Evolutionary conservation across 345 rosid species (phyloP).

Genomic region (Mangifera indica): DNA sequence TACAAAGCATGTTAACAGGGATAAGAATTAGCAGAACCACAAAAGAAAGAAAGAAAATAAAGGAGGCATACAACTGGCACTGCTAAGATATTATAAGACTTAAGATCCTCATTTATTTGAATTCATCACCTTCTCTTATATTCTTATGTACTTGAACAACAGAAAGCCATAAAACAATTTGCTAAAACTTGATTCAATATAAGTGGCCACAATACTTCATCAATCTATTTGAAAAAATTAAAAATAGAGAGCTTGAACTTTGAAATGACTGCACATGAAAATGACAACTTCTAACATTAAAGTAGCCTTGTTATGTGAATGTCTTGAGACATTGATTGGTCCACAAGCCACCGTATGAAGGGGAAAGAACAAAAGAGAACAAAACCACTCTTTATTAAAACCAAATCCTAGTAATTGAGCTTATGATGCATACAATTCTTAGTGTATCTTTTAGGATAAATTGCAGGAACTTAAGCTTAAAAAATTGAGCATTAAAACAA

Average conservation of each 20-base stretch:
- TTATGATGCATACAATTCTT: background rate
- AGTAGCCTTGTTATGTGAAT: too few relatives aligned
- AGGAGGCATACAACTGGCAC: background rate
- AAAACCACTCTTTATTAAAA: background rate
- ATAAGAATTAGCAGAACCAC: background rate
- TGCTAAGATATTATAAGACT: background rate
- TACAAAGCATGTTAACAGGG: background rate
- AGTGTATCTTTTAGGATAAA: background rate
- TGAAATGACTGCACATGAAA: too few relatives aligned
- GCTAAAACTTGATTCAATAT: too few relatives aligned
- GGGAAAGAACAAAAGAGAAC: background rate
- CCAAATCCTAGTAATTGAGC: background rate
- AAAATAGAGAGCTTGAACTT: too few relatives aligned
- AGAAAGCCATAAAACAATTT: too few relatives aligned
- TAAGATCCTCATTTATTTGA: background rate
- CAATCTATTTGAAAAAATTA: too few relatives aligned
- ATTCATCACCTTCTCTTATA: background rate
- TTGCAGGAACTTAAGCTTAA: slow-evolving; percentile 4
- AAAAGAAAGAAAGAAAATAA: too few relatives aligned
- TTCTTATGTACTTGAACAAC: background rate
- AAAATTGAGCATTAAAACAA: background rate
- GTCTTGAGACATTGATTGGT: background rate
- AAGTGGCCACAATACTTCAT: too few relatives aligned
- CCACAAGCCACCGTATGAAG: background rate
- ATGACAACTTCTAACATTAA: too few relatives aligned